Evolutionary conservation across 2,329 filamentous ascomycete species (phyloP).

Genomic region (Aspergillus aculeatus): DNA sequence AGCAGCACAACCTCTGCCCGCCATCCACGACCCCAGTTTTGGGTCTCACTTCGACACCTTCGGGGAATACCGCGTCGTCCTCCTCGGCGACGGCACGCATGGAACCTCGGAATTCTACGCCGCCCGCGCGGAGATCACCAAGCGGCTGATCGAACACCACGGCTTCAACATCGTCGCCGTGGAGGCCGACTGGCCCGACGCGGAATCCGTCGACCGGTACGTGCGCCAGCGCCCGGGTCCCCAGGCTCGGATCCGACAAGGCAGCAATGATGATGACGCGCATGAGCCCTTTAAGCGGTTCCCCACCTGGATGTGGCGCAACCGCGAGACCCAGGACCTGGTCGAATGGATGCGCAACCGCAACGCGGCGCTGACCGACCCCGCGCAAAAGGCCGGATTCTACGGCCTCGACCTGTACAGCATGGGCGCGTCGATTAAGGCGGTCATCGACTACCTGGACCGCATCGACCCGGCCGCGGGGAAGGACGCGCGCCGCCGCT

Average conservation of each 20-base stretch:
- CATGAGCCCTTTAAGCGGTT: constrained; percentile 51
- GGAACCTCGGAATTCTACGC: constrained; percentile 57
- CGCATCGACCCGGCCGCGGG: constrained; percentile 45
- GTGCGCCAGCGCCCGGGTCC: constrained; percentile 47
- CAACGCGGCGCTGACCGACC: constrained; percentile 36
- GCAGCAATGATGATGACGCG: constrained; percentile 16
- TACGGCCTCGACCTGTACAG: constrained; percentile 56
- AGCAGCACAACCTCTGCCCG: constrained; percentile 39
- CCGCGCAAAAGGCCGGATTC: constrained; percentile 39
- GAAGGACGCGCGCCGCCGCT: constrained; percentile 46
- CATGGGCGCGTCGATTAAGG: constrained; percentile 47
- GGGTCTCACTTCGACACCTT: constrained; percentile 44
- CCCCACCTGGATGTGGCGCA: constrained; percentile 59
- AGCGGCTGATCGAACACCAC: constrained; percentile 50
- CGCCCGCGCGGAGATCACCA: constrained; percentile 53
- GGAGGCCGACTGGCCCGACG: constrained; percentile 57
- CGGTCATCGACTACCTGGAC: constrained; percentile 52
- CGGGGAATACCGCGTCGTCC: constrained; percentile 41
- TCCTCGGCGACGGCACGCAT: constrained; percentile 51
- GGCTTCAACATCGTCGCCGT: constrained; percentile 53
- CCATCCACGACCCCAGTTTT: constrained; percentile 38
- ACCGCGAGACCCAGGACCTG: constrained; percentile 52
- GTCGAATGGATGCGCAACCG: constrained; percentile 52
- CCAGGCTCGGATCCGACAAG: constrained; percentile 30
- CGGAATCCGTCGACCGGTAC: constrained; percentile 52